phyloP scores from a whole-genome alignment of 345 rosid species.

The Corchorus olitorius region DNA sequence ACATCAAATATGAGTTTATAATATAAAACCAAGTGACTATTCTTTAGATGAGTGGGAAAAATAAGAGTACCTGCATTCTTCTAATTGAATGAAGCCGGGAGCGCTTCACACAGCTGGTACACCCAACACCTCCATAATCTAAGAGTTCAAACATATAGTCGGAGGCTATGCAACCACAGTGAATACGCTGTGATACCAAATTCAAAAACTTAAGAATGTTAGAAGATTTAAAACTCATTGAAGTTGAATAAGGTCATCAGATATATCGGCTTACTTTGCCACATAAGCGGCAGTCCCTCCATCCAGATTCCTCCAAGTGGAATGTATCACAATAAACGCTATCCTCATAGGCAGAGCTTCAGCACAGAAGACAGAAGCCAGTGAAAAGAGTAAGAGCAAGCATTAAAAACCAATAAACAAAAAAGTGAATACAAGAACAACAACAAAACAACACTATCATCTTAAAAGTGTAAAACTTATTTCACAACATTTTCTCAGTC shows the following conservation, averaged over 20 bases:
- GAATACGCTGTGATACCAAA: slow-evolving; percentile 62
- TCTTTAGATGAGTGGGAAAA: not conserved
- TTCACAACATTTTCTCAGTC: not conserved
- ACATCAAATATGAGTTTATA: not conserved
- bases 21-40: slow-evolving; percentile 2
- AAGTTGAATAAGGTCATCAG: not conserved
- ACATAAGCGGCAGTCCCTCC: slow-evolving; percentile 83
- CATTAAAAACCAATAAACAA: slow-evolving; percentile 5
- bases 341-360: slow-evolving; percentile 75
- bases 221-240: not conserved
- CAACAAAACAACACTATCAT: not conserved
- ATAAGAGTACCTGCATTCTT: slow-evolving; percentile 22
- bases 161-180: slow-evolving; percentile 92
- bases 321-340: slow-evolving; percentile 65
- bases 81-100: slow-evolving; percentile 51
- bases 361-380: not conserved
- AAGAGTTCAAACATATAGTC: slow-evolving; percentile 51
- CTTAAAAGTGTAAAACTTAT: not conserved
- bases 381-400: not conserved
- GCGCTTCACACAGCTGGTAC: slow-evolving; percentile 53
- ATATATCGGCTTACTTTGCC: slow-evolving; percentile 47
- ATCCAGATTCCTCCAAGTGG: slow-evolving; percentile 79
- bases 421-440: not conserved
- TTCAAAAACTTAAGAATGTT: not conserved
- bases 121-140: slow-evolving; percentile 86